Base-by-base conservation (phyloP, 1,284 basidiomycete species). In the Marasmius oreades region DNA sequence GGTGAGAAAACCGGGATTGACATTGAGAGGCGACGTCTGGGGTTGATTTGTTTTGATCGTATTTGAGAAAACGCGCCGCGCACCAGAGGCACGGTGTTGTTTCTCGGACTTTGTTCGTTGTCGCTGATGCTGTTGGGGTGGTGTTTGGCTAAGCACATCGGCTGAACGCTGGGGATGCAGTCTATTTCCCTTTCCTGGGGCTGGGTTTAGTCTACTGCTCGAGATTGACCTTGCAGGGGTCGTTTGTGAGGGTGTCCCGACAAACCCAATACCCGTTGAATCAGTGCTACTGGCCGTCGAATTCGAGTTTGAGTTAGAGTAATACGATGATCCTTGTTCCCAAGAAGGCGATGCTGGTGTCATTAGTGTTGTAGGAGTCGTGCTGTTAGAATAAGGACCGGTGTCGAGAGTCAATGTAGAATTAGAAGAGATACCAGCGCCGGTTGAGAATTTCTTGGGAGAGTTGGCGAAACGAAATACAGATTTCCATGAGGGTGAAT, bases 261-360 rank as follows among this genome's bases (percentile, higher is more conserved):
- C 39, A 14, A 7, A 16, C 39, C n/a, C 16, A 16, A 8, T 16
- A 20, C 16, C 39, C 16, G n/a, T 69, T 33, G 64, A 67, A 67
- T 80, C 80, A 1, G 85, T 88, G 64, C 87, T 86, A 62, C 77
- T 84, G 10, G 87, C 88, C 59, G 81, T 79, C 0, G 85, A 84
- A 62, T 81, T 81, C 42, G 86, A 88, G 10, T 42, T 42, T n/a
- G 39, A 42, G 39, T 42, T 42, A 14, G 88, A 90, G 65, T 84
- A 86, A 70, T 81, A 88, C 5, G 88, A 90, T 43, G 80, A 85
- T 51, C 86, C 79, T 55, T 81, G 79, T 69, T 84, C 80, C 58
- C 68, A 74, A 55, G 74, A 67, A 54, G 77, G 73, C 18, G 80
- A 76, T 22, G 74, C 71, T 23, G 82, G 82, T 14, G 80, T 77